A percentile compares a stretch with the other conserved stretches of the same genome.
Conservation (phyloP, 2,329 filamentous ascomycete genomes). For the Stagonosporopsis vannaccii region DNA sequence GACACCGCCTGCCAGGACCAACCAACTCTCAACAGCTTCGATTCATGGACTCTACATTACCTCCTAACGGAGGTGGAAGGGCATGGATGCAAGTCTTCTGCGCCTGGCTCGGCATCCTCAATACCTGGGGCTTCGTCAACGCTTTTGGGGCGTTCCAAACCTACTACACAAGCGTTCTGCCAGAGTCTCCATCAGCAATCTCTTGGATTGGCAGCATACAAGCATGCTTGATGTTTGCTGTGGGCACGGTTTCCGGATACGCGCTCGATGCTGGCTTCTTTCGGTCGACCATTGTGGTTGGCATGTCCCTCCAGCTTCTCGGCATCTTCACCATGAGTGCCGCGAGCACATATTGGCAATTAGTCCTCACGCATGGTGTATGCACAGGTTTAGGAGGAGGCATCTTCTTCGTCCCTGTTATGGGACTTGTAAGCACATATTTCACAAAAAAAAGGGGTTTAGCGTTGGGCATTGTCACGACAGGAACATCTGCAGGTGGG, state of each 20-base stretch:
- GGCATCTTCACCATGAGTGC: not conserved
- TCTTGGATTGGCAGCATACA: conserved; percentile 62
- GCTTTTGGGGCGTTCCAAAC: conserved; percentile 57
- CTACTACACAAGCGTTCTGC: conserved; percentile 51
- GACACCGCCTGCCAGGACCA: too few relatives aligned
- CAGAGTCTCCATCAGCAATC: conserved; percentile 52
- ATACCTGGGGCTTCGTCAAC: conserved; percentile 51
- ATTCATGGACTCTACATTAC: too few relatives aligned
- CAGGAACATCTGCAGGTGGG: not conserved
- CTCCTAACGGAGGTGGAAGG: conserved; percentile 51
- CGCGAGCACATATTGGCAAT: not conserved
- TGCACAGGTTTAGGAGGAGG: not conserved
- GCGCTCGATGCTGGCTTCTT: not conserved
- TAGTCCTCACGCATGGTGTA: not conserved
- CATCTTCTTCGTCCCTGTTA: not conserved
- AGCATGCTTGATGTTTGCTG: conserved; percentile 54
- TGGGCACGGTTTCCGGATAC: conserved; percentile 37
- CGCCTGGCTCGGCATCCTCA: conserved; percentile 39
- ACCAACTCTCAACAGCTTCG: too few relatives aligned
- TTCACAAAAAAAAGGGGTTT: not conserved
- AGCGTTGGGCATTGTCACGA: not conserved
- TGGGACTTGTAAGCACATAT: not conserved
- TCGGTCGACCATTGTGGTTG: not conserved
- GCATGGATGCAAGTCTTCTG: conserved; percentile 42
- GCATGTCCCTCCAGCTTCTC: not conserved